A percentile compares a stretch with the other conserved stretches of the same genome.
Conservation (phyloP, 306 rosid genomes). For the Pueraria montana region DNA sequence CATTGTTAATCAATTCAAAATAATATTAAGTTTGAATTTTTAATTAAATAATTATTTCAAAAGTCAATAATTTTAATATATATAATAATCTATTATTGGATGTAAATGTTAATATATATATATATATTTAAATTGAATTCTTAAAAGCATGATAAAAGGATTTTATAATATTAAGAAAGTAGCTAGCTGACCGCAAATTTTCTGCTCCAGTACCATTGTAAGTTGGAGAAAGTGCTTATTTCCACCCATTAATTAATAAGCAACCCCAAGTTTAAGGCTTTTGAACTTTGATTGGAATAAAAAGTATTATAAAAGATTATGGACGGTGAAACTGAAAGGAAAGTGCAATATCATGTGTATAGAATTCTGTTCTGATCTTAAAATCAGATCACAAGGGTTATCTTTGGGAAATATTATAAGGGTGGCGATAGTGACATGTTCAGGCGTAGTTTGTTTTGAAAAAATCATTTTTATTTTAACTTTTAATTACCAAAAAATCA, state of each 20-base stretch:
- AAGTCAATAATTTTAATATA: no score
- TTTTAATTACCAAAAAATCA: no score
- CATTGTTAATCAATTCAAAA: neutral
- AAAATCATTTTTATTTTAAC: no score
- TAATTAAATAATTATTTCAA: no score
- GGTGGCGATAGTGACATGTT: no score
- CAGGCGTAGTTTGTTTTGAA: no score
- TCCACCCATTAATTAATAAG: conserved; percentile 3
- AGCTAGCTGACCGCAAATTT: neutral
- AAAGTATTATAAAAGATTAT: neutral
- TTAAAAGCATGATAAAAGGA: neutral
- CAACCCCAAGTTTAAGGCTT: conserved; percentile 40
- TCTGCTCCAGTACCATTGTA: neutral
- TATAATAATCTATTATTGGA: no score
- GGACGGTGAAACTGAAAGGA: conserved; percentile 53
- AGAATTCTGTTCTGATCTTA: neutral
- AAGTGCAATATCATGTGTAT: conserved; percentile 25
- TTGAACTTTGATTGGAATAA: conserved; percentile 9
- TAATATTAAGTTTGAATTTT: neutral
- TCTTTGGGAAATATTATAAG: conserved; percentile 29
- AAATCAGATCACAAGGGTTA: conserved; percentile 26
- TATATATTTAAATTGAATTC: no score
- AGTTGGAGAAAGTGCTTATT: conserved; percentile 3
- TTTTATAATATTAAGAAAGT: neutral
- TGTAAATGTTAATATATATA: no score